phyloP scores from a whole-genome alignment of 495 filamentous ascomycete genomes.

The Podospora fimiseda region DNA sequence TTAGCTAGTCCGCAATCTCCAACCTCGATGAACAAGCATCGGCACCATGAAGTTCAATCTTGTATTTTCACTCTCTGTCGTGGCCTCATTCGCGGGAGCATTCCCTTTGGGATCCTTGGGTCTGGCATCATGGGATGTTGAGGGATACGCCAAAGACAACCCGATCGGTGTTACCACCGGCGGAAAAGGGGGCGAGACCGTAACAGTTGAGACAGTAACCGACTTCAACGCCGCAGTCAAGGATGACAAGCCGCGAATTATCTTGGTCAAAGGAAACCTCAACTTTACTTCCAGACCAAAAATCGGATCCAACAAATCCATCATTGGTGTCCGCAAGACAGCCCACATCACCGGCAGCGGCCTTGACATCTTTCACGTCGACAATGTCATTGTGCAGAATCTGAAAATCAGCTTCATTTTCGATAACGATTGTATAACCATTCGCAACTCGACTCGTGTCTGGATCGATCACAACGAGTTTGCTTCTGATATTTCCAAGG shows the following conservation, averaged over 20 bases:
- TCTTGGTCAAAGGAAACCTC: conserved; percentile 43
- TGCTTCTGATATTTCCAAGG: conserved; percentile 47
- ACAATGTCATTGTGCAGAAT: conserved; percentile 57
- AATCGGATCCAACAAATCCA: conserved; percentile 50
- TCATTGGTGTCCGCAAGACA: conserved; percentile 42
- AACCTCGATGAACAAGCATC: neutral
- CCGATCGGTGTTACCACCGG: conserved; percentile 48
- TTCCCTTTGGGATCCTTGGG: neutral
- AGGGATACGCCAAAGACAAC: conserved; percentile 35
- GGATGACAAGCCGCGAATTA: conserved; percentile 35
- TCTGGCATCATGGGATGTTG: conserved; percentile 20
- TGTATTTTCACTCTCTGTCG: neutral
- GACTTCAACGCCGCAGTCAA: conserved; percentile 43
- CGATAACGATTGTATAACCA: conserved; percentile 54
- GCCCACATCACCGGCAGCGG: conserved; percentile 34
- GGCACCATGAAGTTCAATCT: conserved; percentile 11
- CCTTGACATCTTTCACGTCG: conserved; percentile 39
- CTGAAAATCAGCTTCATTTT: conserved; percentile 53
- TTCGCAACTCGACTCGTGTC: conserved; percentile 48
- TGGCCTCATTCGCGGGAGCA: conserved; percentile 2
- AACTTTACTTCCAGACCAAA: conserved; percentile 34
- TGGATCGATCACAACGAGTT: conserved; percentile 67
- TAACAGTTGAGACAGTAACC: conserved; percentile 50
- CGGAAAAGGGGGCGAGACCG: conserved; percentile 50
- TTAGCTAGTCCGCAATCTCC: neutral